phyloP scores from a whole-genome alignment of 495 filamentous ascomycete species.

The Penicillium verhagenii region DNA sequence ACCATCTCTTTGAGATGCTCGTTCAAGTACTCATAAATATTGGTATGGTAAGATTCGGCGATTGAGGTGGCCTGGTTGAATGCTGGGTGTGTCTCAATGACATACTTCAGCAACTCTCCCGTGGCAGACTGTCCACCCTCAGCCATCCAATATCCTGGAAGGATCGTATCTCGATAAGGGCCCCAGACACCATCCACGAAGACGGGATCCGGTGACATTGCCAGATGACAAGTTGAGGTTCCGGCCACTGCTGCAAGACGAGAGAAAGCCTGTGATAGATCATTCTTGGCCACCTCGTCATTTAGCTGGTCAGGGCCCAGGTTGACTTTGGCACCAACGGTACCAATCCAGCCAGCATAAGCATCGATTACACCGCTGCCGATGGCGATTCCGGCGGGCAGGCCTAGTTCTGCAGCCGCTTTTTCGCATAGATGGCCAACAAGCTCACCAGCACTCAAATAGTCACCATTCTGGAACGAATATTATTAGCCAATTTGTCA shows the following conservation, averaged over 20 bases:
- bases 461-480: conserved; percentile 73
- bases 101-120: conserved; percentile 88
- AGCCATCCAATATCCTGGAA: conserved; percentile 90
- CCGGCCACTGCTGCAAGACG: conserved; percentile 94
- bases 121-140: conserved; percentile 96
- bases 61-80: conserved; percentile 73
- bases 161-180: conserved; percentile 88
- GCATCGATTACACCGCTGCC: conserved; percentile 97
- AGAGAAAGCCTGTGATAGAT: conserved; percentile 86
- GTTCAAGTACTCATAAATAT: conserved; percentile 94
- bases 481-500: not conserved
- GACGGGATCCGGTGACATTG: conserved; percentile 86
- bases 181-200: conserved; percentile 97
- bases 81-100: conserved; percentile 89
- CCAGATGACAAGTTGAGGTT: conserved; percentile 94
- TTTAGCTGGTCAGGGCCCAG: conserved; percentile 61
- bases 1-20: conserved; percentile 77
- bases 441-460: conserved; percentile 84
- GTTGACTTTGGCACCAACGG: conserved; percentile 91
- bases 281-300: conserved; percentile 62
- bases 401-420: conserved; percentile 77
- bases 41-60: conserved; percentile 72
- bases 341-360: conserved; percentile 97
- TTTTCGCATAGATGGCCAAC: conserved; percentile 82
- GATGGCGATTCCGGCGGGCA: conserved; percentile 85